Base-by-base conservation (phyloP, 768 basidiomycete genomes). In the Suillus ampliporus region DNA sequence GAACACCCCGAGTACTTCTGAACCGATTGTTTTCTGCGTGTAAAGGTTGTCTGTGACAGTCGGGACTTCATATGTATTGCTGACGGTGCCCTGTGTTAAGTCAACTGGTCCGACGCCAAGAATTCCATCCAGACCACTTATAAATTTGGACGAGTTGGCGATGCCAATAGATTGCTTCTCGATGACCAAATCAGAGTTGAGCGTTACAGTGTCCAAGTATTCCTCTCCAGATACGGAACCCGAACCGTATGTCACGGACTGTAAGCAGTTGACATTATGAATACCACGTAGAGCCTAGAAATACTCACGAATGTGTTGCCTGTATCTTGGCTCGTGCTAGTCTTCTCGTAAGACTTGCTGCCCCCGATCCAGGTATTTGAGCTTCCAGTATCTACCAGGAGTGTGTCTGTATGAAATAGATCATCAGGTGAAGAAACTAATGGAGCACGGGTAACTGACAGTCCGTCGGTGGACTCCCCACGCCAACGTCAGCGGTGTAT, bases 161-260 rank as follows among this genome's bases (percentile, higher is more conserved):
- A 69, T 72, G n/a, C 77, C 79, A 34, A 79, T 73, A n/a, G 67
- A 67, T 67, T 80, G 78, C 0, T 64, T 52, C 8, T n/a, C 48
- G 35, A 71, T 70, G 40, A 57, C 62, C 35, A 69, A 52, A 17
- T 46, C 50, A 46, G 61, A 56, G 23, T 38, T 52, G 13, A 69
- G 58, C 5, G 60, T 54, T 31, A 70, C 65, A 9, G 48, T 52
- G 60, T 67, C 69, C 31, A 56, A 50, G 54, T 58, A 69, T 52
- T 69, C 65, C 26, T 62, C 50, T 15, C 68, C 68, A 17, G 44
- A 46, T 35, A 58, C 66, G 47, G 23, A 40, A 40, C 10, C 23
- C 4, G 52, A 51, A 31, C 68, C 65, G 40, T 69, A 69, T n/a
- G 50, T 7, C 11, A 69, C 65, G 6, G 50, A n/a, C 63, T 60